phyloP scores from a whole-genome alignment of 116 monocot species.

The Iris pallida region DNA sequence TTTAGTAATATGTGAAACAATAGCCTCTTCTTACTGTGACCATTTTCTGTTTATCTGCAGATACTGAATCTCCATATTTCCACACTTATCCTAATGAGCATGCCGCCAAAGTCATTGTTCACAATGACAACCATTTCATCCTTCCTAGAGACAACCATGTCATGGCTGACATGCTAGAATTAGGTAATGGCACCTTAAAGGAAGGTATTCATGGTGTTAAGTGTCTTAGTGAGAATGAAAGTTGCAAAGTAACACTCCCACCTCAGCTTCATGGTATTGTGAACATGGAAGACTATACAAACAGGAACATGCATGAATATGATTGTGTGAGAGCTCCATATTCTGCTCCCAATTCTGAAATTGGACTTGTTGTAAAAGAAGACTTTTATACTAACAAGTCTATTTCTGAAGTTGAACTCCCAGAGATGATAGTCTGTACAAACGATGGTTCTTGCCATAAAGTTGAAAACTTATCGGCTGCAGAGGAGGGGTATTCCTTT shows the following conservation, averaged over 20 bases:
- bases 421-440: slow-evolving; percentile 25
- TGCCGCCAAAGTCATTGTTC: slow-evolving; percentile 8
- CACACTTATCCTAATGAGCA: slow-evolving; percentile 11
- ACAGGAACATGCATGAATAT: slow-evolving; percentile 4
- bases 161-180: slow-evolving; percentile 12
- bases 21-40: not conserved
- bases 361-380: slow-evolving; percentile 7
- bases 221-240: slow-evolving; percentile 8
- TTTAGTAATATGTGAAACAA: not conserved
- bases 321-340: slow-evolving; percentile 4
- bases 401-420: slow-evolving; percentile 29
- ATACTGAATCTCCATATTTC: slow-evolving; percentile 10
- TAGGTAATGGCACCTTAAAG: slow-evolving; percentile 6
- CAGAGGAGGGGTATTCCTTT: slow-evolving; percentile 28
- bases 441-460: slow-evolving; percentile 18
- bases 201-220: slow-evolving; percentile 12
- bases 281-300: not conserved
- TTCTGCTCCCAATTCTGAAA: not conserved
- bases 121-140: slow-evolving; percentile 6
- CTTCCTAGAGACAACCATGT: slow-evolving; percentile 7
- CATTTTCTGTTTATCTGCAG: slow-evolving; percentile 10
- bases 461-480: slow-evolving; percentile 57
- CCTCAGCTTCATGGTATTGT: slow-evolving; percentile 4
- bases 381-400: slow-evolving; percentile 35
- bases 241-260: slow-evolving; percentile 1